Percentiles rank a stretch among this genome's conserved stretches.
Conservation (phyloP, 2,329 filamentous ascomycete genomes). For the Helotiales sp. region DNA sequence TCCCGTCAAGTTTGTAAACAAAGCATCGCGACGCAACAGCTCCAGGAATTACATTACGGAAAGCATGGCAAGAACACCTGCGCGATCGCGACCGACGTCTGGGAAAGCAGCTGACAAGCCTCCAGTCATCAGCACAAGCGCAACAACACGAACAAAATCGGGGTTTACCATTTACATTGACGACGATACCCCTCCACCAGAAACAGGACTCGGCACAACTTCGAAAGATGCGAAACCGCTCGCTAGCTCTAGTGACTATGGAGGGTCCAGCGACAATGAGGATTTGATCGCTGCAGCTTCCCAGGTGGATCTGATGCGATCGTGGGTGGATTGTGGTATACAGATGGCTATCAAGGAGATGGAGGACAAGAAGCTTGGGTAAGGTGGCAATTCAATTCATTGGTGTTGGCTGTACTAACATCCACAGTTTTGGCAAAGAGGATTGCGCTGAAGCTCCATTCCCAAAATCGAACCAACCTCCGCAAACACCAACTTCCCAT, state of each 20-base stretch:
- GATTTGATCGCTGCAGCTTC: neutral
- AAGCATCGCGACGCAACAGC: neutral
- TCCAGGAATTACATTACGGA: neutral
- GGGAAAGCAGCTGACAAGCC: neutral
- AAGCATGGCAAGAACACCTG: neutral
- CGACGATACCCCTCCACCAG: constrained; percentile 3
- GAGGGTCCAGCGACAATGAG: constrained; percentile 6
- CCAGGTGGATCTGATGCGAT: constrained; percentile 17
- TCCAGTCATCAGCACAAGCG: neutral
- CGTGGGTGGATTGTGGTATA: constrained; percentile 19
- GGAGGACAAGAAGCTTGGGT: neutral
- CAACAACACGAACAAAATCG: neutral
- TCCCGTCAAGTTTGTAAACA: neutral
- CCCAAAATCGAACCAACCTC: neutral
- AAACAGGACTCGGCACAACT: neutral
- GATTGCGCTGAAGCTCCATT: neutral
- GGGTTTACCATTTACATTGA: constrained; percentile 3
- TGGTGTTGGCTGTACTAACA: too few relatives aligned
- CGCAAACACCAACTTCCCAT: neutral
- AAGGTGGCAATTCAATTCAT: too few relatives aligned
- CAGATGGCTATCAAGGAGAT: constrained; percentile 13
- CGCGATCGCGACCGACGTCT: neutral
- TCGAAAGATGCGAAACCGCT: neutral
- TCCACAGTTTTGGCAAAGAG: neutral
- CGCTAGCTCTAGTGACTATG: constrained; percentile 1